Percentiles rank a stretch among this genome's conserved stretches.
These are phyloP conservation scores for Pseudogymnoascus sp. DNA, from an alignment of 2,329 filamentous ascomycete species.

Conservation along the genomic window DNA sequence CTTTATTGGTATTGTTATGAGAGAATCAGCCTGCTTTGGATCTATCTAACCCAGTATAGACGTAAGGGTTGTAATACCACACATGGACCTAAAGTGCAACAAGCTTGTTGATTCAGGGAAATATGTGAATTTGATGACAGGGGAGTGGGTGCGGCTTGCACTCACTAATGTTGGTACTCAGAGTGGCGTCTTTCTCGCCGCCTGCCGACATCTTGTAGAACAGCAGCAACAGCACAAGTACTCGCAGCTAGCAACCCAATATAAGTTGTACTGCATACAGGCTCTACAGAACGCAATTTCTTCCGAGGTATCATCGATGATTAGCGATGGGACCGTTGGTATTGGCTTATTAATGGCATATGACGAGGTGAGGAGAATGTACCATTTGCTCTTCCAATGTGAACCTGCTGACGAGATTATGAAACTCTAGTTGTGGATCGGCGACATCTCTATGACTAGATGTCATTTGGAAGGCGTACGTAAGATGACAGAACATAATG, in stretches of 20 bases:
- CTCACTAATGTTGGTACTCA: slow-evolving; percentile 14
- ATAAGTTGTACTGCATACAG: slow-evolving; percentile 14
- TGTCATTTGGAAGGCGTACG: slow-evolving; percentile 15
- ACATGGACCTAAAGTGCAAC: background rate
- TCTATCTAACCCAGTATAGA: slow-evolving; percentile 3
- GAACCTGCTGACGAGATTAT: background rate
- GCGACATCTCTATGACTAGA: slow-evolving; percentile 14
- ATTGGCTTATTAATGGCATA: background rate
- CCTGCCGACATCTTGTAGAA: slow-evolving; percentile 16
- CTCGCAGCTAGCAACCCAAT: slow-evolving; percentile 13
- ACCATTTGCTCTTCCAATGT: background rate
- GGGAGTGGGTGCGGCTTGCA: slow-evolving; percentile 17
- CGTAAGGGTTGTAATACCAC: slow-evolving; percentile 14
- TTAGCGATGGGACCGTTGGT: slow-evolving; percentile 1
- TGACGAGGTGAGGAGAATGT: background rate
- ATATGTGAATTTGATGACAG: slow-evolving; percentile 15
- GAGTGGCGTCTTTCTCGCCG: slow-evolving; percentile 14
- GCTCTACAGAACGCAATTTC: slow-evolving; percentile 13
- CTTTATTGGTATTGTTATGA: background rate
- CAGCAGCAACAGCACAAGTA: slow-evolving; percentile 13
- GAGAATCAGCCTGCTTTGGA: background rate
- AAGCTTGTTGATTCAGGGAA: background rate
- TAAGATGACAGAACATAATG: slow-evolving; percentile 18
- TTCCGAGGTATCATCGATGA: slow-evolving; percentile 5
- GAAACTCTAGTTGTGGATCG: background rate